Percentiles rank a stretch among this genome's conserved stretches.
Conservation (phyloP, 2,329 filamentous ascomycete species). For the Chalaropsis thielavioides region DNA sequence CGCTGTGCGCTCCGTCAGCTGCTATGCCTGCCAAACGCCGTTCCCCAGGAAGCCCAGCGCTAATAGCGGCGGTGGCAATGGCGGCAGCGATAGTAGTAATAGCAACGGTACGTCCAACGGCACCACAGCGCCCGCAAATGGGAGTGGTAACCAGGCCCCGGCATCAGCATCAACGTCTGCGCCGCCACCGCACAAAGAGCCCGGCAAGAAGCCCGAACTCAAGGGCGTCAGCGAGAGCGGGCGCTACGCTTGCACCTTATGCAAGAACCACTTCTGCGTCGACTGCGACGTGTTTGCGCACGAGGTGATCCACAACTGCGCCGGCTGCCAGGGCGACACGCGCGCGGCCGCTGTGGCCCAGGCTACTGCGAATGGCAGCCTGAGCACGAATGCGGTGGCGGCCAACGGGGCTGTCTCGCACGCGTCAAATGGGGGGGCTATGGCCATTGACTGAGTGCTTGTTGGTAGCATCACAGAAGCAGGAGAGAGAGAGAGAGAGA, state of each 20-base stretch:
- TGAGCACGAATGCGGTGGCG: neutral
- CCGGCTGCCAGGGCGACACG: constrained; percentile 58
- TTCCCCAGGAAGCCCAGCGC: constrained; percentile 45
- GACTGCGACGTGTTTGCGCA: constrained; percentile 95
- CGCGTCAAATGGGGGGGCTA: constrained; percentile 29
- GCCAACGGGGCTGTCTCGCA: constrained; percentile 5
- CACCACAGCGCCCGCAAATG: neutral
- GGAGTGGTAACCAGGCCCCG: neutral
- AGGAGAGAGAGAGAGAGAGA: neutral
- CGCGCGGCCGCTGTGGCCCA: constrained; percentile 20
- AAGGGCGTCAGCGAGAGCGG: constrained; percentile 72
- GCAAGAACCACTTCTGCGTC: constrained; percentile 84
- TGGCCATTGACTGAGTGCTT: constrained; percentile 30
- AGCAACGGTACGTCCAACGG: constrained; percentile 6
- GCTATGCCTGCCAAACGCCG: constrained; percentile 59
- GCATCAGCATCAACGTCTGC: neutral
- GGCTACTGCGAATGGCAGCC: constrained; percentile 23
- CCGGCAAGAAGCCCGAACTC: constrained; percentile 20
- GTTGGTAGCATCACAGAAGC: no score
- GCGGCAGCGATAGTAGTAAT: constrained; percentile 10
- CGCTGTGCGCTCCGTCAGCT: constrained; percentile 48
- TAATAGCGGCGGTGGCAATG: neutral
- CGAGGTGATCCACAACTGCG: constrained; percentile 89
- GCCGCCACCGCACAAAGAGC: neutral
- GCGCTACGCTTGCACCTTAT: constrained; percentile 80